Evolutionary conservation across 192 early-diverging fungal species (phyloP).

Genomic region (Podila verticillata): DNA sequence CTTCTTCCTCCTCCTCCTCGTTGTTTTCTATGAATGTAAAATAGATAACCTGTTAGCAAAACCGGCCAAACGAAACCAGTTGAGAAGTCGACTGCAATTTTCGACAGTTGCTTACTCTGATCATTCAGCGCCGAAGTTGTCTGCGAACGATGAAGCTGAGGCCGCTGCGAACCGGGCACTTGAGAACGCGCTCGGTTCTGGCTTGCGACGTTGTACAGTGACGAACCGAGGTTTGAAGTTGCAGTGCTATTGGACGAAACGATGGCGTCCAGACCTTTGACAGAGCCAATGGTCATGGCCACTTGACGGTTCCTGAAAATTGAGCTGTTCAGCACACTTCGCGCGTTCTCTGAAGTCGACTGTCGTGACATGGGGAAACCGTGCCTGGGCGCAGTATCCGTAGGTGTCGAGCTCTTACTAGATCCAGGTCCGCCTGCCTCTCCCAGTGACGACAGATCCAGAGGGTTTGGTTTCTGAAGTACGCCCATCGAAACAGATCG

Average conservation of each 20-base stretch:
- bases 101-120: background rate
- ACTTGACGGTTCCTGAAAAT: constrained; percentile 45
- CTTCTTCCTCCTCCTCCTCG: constrained; percentile 11
- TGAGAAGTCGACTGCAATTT: background rate
- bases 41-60: background rate
- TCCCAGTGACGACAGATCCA: constrained; percentile 5
- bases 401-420: background rate
- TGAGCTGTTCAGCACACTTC: constrained; percentile 30
- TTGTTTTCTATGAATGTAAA: background rate
- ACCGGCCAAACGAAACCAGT: background rate
- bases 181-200: background rate
- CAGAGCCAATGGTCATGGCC: constrained; percentile 22
- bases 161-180: background rate
- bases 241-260: background rate
- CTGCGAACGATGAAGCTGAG: background rate
- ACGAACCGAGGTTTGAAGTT: background rate
- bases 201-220: background rate
- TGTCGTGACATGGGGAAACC: constrained; percentile 18
- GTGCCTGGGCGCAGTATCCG: constrained; percentile 9
- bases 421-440: background rate
- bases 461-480: constrained; percentile 28
- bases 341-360: constrained; percentile 23
- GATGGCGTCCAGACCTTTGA: constrained; percentile 10
- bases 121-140: background rate
- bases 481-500: constrained; percentile 31